Conservation (phyloP, 2,329 filamentous ascomycete genomes). For the Calonectria fujianensis region DNA sequence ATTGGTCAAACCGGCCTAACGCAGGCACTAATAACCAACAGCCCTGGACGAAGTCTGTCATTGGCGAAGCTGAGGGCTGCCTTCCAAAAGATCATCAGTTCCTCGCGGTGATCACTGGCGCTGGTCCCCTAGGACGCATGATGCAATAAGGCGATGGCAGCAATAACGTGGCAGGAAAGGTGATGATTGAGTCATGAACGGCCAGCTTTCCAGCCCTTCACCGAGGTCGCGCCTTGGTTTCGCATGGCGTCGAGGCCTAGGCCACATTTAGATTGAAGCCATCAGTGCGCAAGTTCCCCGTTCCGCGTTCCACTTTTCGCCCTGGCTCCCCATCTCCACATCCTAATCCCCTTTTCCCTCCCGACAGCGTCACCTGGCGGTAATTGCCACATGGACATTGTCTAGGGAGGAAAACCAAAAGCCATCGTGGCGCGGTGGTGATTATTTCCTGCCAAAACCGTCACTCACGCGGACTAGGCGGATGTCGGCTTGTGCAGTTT, state of each 20-base stretch:
- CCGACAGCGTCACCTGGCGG: neutral
- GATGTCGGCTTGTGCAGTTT: neutral
- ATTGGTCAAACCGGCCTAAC: conserved; percentile 17
- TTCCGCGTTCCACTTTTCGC: neutral
- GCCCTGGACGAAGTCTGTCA: neutral
- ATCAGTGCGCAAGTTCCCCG: neutral
- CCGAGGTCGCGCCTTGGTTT: neutral
- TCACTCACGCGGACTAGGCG: too few species aligned
- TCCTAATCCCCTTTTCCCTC: neutral
- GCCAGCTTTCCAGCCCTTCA: neutral
- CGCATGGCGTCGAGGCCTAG: neutral
- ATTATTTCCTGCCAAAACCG: neutral
- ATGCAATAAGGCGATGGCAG: neutral
- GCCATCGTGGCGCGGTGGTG: neutral
- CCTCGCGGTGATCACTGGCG: neutral
- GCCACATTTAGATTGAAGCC: neutral
- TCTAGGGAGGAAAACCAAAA: neutral
- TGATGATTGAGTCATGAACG: neutral
- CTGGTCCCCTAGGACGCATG: neutral
- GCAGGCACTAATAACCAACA: conserved; percentile 8
- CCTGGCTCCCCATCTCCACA: neutral
- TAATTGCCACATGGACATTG: neutral
- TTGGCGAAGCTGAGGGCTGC: neutral
- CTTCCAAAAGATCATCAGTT: conserved; percentile 1
- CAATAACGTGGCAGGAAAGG: neutral